These are phyloP conservation scores for Ormosia semicastrata DNA, from an alignment of 306 rosid genomes.

Conservation along the genomic window DNA sequence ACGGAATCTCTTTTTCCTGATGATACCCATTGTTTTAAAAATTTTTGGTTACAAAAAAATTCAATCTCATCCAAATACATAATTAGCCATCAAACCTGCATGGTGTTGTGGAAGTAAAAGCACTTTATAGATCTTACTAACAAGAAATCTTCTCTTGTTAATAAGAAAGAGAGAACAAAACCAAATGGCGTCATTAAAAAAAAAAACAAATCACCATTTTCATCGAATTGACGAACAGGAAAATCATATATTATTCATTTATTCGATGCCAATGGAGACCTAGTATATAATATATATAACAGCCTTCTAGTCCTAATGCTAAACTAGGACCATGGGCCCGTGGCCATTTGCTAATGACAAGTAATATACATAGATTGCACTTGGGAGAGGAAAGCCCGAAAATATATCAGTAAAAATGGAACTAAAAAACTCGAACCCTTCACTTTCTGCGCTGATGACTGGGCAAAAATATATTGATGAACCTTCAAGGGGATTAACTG, in stretches of 20 bases:
- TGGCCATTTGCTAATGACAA: not conserved
- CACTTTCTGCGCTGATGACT: constrained; percentile 26
- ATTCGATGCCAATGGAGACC: too few species aligned
- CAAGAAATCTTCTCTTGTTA: too few species aligned
- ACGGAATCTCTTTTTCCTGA: too few species aligned
- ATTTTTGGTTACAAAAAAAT: too few species aligned
- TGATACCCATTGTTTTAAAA: too few species aligned
- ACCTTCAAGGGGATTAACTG: constrained; percentile 48
- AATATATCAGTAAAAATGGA: not conserved
- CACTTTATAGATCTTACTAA: too few species aligned
- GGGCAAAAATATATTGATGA: constrained; percentile 27
- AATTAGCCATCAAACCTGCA: too few species aligned
- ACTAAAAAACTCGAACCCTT: not conserved
- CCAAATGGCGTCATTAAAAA: not conserved
- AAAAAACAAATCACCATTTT: not conserved
- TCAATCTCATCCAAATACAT: too few species aligned
- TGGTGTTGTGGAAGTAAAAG: too few species aligned
- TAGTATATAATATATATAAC: not conserved
- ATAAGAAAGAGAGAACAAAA: not conserved
- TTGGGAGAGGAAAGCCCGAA: not conserved
- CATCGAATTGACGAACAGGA: too few species aligned
- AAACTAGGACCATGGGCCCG: not conserved
- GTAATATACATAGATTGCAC: not conserved
- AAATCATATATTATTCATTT: too few species aligned
- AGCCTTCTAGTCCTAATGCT: not conserved